These are phyloP conservation scores for Volvox carteri DNA, from an alignment of 163 green algal species.

Conservation along the genomic window DNA sequence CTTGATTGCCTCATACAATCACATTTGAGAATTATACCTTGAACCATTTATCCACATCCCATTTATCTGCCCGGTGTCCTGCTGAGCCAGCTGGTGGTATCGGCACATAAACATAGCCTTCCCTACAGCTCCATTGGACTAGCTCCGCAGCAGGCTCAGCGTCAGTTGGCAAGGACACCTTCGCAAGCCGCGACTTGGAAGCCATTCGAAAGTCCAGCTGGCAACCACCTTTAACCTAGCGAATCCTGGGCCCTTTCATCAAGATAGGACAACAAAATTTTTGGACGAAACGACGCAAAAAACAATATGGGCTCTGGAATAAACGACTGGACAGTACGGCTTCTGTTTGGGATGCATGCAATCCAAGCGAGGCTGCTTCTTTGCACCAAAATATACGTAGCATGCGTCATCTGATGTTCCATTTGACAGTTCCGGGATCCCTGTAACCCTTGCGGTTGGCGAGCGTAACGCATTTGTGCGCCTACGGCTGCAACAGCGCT, in stretches of 20 bases:
- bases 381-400: too few species aligned
- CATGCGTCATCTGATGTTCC: too few species aligned
- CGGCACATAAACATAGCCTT: constrained; percentile 71
- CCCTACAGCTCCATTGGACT: constrained; percentile 45
- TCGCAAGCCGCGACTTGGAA: constrained; percentile 19
- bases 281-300: too few species aligned
- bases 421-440: too few species aligned
- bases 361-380: too few species aligned
- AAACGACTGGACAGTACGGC: too few species aligned
- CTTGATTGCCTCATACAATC: neutral
- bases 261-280: too few species aligned
- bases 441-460: too few species aligned
- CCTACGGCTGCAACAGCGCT: too few species aligned
- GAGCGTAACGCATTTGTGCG: too few species aligned
- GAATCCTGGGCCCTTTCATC: neutral
- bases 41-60: constrained; percentile 86
- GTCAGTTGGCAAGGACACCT: constrained; percentile 27
- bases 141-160: constrained; percentile 17
- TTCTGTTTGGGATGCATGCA: too few species aligned
- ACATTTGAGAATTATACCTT: constrained; percentile 62
- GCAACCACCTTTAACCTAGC: neutral
- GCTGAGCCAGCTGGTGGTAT: constrained; percentile 71
- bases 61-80: constrained; percentile 86
- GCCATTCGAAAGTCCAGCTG: constrained; percentile 1
- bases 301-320: too few species aligned